phyloP scores from a whole-genome alignment of 1,284 basidiomycete genomes.

The Xerocomus amazonicus region DNA sequence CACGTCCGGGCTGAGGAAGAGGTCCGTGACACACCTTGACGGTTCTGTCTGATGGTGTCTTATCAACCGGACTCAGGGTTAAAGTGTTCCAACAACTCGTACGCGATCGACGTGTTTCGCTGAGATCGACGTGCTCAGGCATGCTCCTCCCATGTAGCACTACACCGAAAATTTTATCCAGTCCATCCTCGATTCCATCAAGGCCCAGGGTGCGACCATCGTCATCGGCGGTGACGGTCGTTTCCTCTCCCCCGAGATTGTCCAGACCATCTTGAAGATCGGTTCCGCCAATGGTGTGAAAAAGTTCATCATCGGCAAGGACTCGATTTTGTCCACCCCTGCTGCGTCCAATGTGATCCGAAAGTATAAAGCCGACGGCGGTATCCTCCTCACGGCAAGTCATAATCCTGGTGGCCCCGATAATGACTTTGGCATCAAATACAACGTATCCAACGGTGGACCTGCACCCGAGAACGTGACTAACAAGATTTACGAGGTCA shows the following conservation, averaged over 20 bases:
- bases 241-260: constrained; percentile 87
- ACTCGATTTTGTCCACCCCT: constrained; percentile 93
- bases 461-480: constrained; percentile 96
- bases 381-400: constrained; percentile 95
- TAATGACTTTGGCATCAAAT: constrained; percentile 99
- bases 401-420: constrained; percentile 98
- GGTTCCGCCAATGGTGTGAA: constrained; percentile 88
- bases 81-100: constrained; percentile 92
- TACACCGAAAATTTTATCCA: constrained; percentile 99
- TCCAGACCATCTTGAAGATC: constrained; percentile 89
- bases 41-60: constrained; percentile 2
- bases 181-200: constrained; percentile 89
- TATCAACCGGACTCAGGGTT: constrained; percentile 51
- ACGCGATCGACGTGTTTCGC: constrained; percentile 21
- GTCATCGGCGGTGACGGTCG: constrained; percentile 98
- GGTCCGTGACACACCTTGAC: constrained; percentile 44
- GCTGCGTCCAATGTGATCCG: constrained; percentile 96
- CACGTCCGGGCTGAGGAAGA: constrained; percentile 91
- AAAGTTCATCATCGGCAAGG: constrained; percentile 87
- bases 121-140: constrained; percentile 12
- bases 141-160: constrained; percentile 48
- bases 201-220: constrained; percentile 78
- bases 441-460: constrained; percentile 96
- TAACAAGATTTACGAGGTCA: constrained; percentile 89
- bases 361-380: constrained; percentile 93